A percentile compares a stretch with the other conserved stretches of the same genome.
Conservation (phyloP, 495 filamentous ascomycete species). For the Xylaria palmicola region DNA sequence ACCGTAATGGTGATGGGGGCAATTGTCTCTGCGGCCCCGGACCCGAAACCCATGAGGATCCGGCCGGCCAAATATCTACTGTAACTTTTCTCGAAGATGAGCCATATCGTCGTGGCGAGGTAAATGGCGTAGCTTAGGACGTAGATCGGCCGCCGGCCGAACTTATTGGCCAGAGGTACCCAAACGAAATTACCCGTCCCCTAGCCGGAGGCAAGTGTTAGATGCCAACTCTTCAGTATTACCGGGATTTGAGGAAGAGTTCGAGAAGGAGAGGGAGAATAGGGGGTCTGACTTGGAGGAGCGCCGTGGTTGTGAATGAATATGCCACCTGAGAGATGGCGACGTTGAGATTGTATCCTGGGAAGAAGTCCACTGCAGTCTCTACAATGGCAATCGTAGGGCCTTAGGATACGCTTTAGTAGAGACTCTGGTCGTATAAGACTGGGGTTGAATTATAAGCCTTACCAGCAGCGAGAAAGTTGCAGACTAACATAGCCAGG, state of each 20-base stretch:
- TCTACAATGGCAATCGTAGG: conserved; percentile 52
- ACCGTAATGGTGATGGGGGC: conserved; percentile 9
- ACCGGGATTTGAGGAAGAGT: no score
- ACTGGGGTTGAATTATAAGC: not conserved
- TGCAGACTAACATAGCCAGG: conserved; percentile 54
- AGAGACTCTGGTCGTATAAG: not conserved
- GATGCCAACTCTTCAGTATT: no score
- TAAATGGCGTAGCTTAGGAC: conserved; percentile 48
- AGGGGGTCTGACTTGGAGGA: not conserved
- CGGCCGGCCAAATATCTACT: conserved; percentile 43
- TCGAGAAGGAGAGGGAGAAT: not conserved
- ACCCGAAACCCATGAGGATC: conserved; percentile 50
- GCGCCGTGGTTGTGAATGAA: conserved; percentile 53
- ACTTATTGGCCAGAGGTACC: conserved; percentile 56
- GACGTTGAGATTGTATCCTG: conserved; percentile 23
- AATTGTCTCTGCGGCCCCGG: conserved; percentile 55
- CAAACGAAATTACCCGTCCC: conserved; percentile 54
- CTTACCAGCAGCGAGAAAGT: conserved; percentile 52
- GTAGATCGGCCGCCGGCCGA: conserved; percentile 55
- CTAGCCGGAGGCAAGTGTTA: no score
- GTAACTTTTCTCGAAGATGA: conserved; percentile 44
- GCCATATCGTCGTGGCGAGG: conserved; percentile 44
- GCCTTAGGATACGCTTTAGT: conserved; percentile 9
- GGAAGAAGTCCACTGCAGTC: conserved; percentile 49
- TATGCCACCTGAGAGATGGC: conserved; percentile 49